Evolutionary conservation across 164 flowering plant species (phyloP), one percentile per base, ranked within the genome.

Genomic region (Liriodendron chinense): DNA sequence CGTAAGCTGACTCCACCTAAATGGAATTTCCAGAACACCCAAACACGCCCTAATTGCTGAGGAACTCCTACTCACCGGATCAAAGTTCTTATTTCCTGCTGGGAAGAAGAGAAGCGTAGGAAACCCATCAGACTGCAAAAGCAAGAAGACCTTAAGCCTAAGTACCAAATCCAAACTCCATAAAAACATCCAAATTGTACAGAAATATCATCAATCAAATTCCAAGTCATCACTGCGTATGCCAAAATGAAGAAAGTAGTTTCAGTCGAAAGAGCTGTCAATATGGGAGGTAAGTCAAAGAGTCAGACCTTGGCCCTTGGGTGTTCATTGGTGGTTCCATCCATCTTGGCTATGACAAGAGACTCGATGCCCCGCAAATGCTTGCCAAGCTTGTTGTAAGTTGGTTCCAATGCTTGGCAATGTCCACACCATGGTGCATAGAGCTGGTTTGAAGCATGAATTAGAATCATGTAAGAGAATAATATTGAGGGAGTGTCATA

Each of bases 401-500:
- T 90, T 64, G 99, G 98, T 81, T 94, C 98, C 20, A 96, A 82
- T 47, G 94, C 69, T 86, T 88, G 96, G 84, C 99, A 96, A 77
- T 96, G 99, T n/a, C 94, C 93, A 83, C 98, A 96, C 98, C 99
- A 96, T 22, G 98, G 98, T 75, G 99, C 99, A 87, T 91, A 94
- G 70, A 96, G 87, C 99, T 96, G 83, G 57, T 67, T 56, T 28
- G 61, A 56, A 72, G 67, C 23, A 68, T 72, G 21, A 8, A 9
- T 77, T 56, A 25, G 18, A 68, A 78, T 66, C 9, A 74, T 21
- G 6, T 6, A 12, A n/a, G 47, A 9, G 22, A 64, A 21, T 14
- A 64, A 24, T 64, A 23, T 9, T 64, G 24, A 4, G 24, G 26
- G 67, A 1, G 43, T 34, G 43, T 34, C 5, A 34, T 34, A 34